Evolutionary conservation across 1,139 yeast genomes (phyloP).

Genomic region (Taphrina sp.): DNA sequence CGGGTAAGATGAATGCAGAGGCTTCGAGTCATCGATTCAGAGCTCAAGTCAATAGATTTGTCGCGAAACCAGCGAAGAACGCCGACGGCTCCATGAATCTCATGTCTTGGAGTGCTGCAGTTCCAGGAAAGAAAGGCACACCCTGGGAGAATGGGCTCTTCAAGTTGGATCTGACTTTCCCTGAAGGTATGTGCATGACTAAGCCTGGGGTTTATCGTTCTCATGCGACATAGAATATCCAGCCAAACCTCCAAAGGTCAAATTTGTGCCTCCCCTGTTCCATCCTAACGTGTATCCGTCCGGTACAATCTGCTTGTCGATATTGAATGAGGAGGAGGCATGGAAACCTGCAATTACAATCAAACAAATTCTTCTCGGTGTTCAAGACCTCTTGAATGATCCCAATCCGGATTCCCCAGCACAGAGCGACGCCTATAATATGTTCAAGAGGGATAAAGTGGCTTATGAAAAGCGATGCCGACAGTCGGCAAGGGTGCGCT

Average conservation of each 20-base stretch:
- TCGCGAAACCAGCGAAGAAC: conserved; percentile 78
- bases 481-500: conserved; percentile 24
- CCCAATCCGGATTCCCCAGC: conserved; percentile 98
- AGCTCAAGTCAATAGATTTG: conserved; percentile 58
- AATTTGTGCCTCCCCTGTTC: conserved; percentile 82
- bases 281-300: conserved; percentile 97
- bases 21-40: no score
- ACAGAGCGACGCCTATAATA: conserved; percentile 93
- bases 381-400: conserved; percentile 82
- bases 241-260: conserved; percentile 32
- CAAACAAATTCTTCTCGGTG: conserved; percentile 84
- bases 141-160: conserved; percentile 85
- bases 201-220: neutral
- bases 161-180: conserved; percentile 79
- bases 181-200: conserved; percentile 48
- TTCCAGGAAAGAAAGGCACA: conserved; percentile 87
- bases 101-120: conserved; percentile 88
- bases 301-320: conserved; percentile 90
- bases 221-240: neutral
- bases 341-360: conserved; percentile 97
- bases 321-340: conserved; percentile 90
- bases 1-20: conserved; percentile 33
- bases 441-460: conserved; percentile 55
- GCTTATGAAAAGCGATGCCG: conserved; percentile 57
- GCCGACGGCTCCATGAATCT: conserved; percentile 80